Conservation (phyloP, 192 early-diverging fungal species). For the Podila epicladia region DNA sequence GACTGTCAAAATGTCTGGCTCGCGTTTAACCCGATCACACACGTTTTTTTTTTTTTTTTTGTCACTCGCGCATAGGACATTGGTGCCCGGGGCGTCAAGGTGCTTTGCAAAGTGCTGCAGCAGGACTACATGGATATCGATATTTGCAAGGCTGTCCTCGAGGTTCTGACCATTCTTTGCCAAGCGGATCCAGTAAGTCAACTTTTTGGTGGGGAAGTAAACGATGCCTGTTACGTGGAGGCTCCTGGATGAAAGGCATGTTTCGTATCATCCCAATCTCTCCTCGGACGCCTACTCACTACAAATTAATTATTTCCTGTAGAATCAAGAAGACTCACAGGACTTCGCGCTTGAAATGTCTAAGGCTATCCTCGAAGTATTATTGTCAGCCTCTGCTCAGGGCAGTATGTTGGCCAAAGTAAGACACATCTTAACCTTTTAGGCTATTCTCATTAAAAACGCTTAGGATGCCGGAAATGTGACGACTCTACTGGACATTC, state of each 20-base stretch:
- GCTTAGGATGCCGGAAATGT: slow-evolving; percentile 73
- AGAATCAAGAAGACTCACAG: slow-evolving; percentile 32
- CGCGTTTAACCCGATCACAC: background rate
- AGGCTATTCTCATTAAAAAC: slow-evolving; percentile 9
- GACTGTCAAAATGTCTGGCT: background rate
- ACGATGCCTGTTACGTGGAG: no score
- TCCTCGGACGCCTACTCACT: background rate
- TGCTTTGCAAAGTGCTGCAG: slow-evolving; percentile 79
- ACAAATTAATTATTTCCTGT: background rate
- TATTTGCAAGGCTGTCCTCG: slow-evolving; percentile 85
- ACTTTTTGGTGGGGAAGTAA: background rate
- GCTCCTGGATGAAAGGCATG: no score
- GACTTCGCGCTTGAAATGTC: slow-evolving; percentile 36
- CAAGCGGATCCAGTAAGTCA: slow-evolving; percentile 50
- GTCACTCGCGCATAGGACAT: slow-evolving; percentile 70
- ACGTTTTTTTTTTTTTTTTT: no score
- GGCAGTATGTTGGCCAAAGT: no score
- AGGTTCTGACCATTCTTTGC: slow-evolving; percentile 87
- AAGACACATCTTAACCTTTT: background rate
- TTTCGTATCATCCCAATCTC: background rate
- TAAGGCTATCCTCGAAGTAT: slow-evolving; percentile 23
- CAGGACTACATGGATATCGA: slow-evolving; percentile 88
- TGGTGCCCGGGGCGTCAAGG: slow-evolving; percentile 78
- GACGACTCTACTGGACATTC: slow-evolving; percentile 82
- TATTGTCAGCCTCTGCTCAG: background rate